Percentiles rank a stretch among this genome's conserved stretches.
These are phyloP conservation scores for Saturnispora quitensis DNA, from an alignment of 805 yeast species.

Conservation along the genomic window DNA sequence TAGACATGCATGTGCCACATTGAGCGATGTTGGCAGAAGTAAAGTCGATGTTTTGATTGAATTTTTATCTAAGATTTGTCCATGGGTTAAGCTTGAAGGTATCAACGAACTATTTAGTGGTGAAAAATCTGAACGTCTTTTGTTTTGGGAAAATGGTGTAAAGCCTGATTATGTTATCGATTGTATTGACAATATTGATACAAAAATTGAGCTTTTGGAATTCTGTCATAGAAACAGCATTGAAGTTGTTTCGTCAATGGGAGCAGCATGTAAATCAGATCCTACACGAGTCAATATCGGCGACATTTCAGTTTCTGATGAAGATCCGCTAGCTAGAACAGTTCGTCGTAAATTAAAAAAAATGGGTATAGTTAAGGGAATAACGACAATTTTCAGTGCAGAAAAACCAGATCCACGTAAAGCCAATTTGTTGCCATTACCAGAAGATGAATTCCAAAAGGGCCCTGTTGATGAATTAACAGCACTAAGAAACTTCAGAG, in stretches of 20 bases:
- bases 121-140: constrained; percentile 52
- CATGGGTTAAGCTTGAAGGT: constrained; percentile 86
- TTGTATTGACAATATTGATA: constrained; percentile 93
- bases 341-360: constrained; percentile 79
- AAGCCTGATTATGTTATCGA: constrained; percentile 78
- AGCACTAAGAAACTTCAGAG: constrained; percentile 84
- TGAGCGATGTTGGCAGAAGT: constrained; percentile 84
- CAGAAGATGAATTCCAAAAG: constrained; percentile 68
- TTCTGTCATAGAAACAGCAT: constrained; percentile 55
- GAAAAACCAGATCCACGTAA: constrained; percentile 96
- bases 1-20: constrained; percentile 90
- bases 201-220: constrained; percentile 84
- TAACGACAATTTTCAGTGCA: constrained; percentile 84
- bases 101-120: constrained; percentile 69
- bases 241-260: constrained; percentile 84
- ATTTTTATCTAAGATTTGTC: constrained; percentile 70
- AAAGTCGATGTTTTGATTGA: constrained; percentile 72
- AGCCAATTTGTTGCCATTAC: constrained; percentile 77
- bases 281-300: constrained; percentile 85
- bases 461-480: constrained; percentile 84
- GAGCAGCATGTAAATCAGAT: constrained; percentile 95
- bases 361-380: constrained; percentile 64
- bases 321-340: constrained; percentile 84
- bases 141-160: constrained; percentile 31
- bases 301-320: constrained; percentile 84